These are phyloP conservation scores for Neofusicoccum parvum DNA, from an alignment of 2,329 filamentous ascomycete genomes.

Conservation along the genomic window DNA sequence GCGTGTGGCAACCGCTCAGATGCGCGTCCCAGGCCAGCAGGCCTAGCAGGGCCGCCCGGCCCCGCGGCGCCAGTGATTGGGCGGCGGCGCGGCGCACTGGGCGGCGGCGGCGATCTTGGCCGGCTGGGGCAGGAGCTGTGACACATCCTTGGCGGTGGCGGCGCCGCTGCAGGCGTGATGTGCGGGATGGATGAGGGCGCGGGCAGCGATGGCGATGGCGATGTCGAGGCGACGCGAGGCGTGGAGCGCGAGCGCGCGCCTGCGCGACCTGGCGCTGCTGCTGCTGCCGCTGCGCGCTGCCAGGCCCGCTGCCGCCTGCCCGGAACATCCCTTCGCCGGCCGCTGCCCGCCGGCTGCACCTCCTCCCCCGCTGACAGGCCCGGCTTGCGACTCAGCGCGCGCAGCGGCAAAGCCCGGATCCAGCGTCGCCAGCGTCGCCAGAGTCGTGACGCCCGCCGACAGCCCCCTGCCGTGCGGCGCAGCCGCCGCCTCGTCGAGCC, in stretches of 20 bases:
- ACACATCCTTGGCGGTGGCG: conserved; percentile 21
- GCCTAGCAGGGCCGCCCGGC: conserved; percentile 19
- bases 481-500: neutral
- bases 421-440: neutral
- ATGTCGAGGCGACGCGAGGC: neutral
- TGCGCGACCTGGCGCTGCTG: too few species aligned
- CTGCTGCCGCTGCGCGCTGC: too few species aligned
- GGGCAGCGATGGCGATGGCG: neutral
- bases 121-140: conserved; percentile 12
- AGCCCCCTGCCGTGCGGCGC: conserved; percentile 6
- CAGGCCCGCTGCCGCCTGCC: neutral
- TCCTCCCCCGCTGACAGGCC: conserved; percentile 4
- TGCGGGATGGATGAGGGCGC: conserved; percentile 19
- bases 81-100: neutral
- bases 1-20: conserved; percentile 15
- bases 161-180: conserved; percentile 16
- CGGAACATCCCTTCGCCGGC: conserved; percentile 20
- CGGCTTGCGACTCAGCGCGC: neutral
- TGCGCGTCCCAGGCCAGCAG: neutral
- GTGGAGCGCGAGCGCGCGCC: too few species aligned
- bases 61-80: conserved; percentile 19
- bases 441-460: neutral
- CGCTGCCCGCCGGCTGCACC: neutral
- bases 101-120: conserved; percentile 17
- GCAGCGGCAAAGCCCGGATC: neutral